These are phyloP conservation scores for Aspergillus mulundensis DNA, from an alignment of 495 filamentous ascomycete genomes.

Conservation along the genomic window DNA sequence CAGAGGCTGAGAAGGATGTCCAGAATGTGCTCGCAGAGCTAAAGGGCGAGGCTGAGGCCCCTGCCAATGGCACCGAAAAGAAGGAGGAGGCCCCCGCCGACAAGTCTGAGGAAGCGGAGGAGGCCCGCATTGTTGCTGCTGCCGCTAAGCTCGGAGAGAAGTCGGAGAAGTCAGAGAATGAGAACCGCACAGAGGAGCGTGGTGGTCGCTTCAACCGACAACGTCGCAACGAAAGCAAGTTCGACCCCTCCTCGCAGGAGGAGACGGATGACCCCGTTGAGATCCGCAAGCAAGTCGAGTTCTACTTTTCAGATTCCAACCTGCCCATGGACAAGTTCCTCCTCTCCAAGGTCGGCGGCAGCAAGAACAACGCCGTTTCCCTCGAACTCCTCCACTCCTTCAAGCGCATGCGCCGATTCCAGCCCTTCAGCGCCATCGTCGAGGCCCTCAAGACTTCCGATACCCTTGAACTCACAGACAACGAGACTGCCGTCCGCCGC, in stretches of 20 bases:
- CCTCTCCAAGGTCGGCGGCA: constrained; percentile 67
- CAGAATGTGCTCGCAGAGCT: constrained; percentile 45
- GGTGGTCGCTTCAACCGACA: constrained; percentile 16
- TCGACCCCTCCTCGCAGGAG: constrained; percentile 57
- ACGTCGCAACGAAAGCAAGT: constrained; percentile 52
- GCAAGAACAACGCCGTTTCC: constrained; percentile 71
- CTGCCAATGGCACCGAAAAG: constrained; percentile 22
- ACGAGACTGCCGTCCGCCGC: constrained; percentile 68
- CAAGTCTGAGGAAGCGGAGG: constrained; percentile 37
- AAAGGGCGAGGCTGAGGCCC: constrained; percentile 35
- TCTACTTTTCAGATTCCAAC: constrained; percentile 95
- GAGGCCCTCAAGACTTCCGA: constrained; percentile 73
- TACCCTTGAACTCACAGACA: constrained; percentile 62
- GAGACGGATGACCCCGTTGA: constrained; percentile 67
- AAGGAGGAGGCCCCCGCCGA: constrained; percentile 24
- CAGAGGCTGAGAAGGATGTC: constrained; percentile 44
- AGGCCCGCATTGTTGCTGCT: constrained; percentile 43
- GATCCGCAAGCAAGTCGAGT: constrained; percentile 90
- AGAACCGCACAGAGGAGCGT: constrained; percentile 14
- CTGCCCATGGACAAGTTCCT: constrained; percentile 84
- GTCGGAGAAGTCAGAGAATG: constrained; percentile 34
- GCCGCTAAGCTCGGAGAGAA: constrained; percentile 43
- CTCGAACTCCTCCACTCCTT: constrained; percentile 75
- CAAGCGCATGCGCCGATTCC: constrained; percentile 91
- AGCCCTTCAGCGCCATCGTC: constrained; percentile 75